Evolutionary conservation across 352 stramenopile genomes (phyloP).

Genomic region (Blastocystis sp.): DNA sequence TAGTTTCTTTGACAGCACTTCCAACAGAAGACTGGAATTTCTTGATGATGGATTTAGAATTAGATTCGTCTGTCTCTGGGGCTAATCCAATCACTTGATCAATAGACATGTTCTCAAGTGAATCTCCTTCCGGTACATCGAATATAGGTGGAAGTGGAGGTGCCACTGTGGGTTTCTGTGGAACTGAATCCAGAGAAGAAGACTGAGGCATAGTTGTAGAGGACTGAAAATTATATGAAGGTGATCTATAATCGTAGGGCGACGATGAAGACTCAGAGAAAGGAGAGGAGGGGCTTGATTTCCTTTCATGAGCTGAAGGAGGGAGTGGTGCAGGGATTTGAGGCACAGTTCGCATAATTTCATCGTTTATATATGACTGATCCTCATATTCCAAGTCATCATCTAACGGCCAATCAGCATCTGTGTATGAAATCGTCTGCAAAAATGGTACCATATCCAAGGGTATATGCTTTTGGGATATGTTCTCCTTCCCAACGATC

Average conservation of each 20-base stretch:
- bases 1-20: constrained; percentile 40
- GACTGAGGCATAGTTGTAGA: neutral
- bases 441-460: neutral
- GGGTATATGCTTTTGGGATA: constrained; percentile 15
- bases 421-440: neutral
- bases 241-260: neutral
- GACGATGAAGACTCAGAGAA: no score
- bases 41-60: neutral
- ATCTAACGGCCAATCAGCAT: neutral
- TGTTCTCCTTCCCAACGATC: neutral
- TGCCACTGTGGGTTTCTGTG: neutral
- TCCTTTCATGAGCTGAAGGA: neutral
- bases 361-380: neutral
- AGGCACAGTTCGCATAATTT: neutral
- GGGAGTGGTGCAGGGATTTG: neutral
- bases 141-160: constrained; percentile 2
- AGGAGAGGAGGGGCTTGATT: neutral
- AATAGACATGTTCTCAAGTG: neutral
- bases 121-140: neutral
- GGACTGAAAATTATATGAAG: neutral
- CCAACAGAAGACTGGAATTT: constrained; percentile 16
- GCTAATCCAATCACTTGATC: constrained; percentile 23
- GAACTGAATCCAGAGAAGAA: neutral
- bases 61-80: neutral
- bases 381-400: neutral